A percentile compares a stretch with the other conserved stretches of the same genome.
These are phyloP conservation scores for Wallacemonas sp. DNA, from an alignment of 208 protist species.

Conservation along the genomic window DNA sequence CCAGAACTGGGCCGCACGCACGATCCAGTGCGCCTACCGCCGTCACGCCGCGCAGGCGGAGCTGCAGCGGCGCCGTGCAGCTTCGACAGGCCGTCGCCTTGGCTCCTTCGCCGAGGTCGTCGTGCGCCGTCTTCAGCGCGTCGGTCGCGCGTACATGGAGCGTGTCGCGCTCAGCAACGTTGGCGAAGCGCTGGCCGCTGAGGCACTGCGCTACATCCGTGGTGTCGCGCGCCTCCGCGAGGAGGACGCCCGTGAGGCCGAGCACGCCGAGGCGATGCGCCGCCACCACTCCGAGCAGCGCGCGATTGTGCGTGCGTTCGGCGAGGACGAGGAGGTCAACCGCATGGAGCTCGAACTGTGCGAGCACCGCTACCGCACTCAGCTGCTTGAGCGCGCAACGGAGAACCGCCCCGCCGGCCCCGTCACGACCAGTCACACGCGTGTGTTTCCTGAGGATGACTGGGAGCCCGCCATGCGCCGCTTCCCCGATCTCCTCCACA, in stretches of 20 bases:
- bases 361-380: constrained; percentile 17
- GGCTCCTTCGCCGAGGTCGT: constrained; percentile 11
- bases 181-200: constrained; percentile 29
- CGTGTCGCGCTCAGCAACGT: constrained; percentile 33
- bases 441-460: constrained; percentile 3
- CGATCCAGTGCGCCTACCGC: constrained; percentile 72
- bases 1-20: constrained; percentile 35
- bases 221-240: constrained; percentile 25
- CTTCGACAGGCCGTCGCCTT: not conserved
- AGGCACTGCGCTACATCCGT: constrained; percentile 48
- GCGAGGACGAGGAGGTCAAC: constrained; percentile 23
- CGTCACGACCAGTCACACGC: not conserved
- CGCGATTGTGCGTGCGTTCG: not conserved
- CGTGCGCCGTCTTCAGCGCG: constrained; percentile 45
- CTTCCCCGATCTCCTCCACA: not conserved
- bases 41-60: constrained; percentile 37
- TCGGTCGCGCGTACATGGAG: constrained; percentile 60
- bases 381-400: constrained; percentile 12
- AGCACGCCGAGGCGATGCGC: not conserved
- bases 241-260: constrained; percentile 20
- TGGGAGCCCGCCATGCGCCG: constrained; percentile 1
- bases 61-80: constrained; percentile 19
- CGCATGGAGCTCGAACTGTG: constrained; percentile 14
- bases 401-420: not conserved
- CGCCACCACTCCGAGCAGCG: constrained; percentile 2